phyloP scores from a whole-genome alignment of 345 rosid species.

The Murraya paniculata region DNA sequence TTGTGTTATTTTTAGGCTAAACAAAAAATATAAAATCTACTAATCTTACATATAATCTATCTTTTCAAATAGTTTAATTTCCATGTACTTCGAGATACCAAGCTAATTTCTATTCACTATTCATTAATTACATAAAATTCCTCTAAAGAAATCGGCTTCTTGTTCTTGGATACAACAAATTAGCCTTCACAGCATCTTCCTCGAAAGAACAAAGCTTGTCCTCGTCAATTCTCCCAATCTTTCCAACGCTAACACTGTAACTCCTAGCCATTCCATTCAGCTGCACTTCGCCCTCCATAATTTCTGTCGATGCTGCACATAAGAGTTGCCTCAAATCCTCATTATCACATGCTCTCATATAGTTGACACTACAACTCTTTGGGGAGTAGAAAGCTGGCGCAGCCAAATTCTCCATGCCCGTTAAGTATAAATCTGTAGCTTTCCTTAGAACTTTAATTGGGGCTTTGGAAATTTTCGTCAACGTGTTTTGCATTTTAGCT shows the following conservation, averaged over 20 bases:
- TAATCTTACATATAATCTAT: no score
- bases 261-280: conserved; percentile 23
- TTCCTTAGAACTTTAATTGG: conserved; percentile 34
- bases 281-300: neutral
- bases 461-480: conserved; percentile 13
- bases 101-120: no score
- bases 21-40: no score
- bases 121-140: neutral
- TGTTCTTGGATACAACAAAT: conserved; percentile 11
- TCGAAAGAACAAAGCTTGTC: conserved; percentile 40
- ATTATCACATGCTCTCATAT: neutral
- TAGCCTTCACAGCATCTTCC: conserved; percentile 15
- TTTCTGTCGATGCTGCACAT: neutral
- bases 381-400: conserved; percentile 14
- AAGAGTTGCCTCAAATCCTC: conserved; percentile 24
- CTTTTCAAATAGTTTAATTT: no score
- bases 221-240: conserved; percentile 48
- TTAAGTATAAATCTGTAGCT: conserved; percentile 33
- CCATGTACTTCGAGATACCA: no score
- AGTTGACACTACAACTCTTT: conserved; percentile 30
- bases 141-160: conserved; percentile 9
- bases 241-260: conserved; percentile 47
- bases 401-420: conserved; percentile 25
- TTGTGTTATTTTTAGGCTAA: no score
- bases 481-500: conserved; percentile 20